These are phyloP conservation scores for Actinomortierella ambigua DNA, from an alignment of 371 early-diverging fungal genomes.

Conservation along the genomic window DNA sequence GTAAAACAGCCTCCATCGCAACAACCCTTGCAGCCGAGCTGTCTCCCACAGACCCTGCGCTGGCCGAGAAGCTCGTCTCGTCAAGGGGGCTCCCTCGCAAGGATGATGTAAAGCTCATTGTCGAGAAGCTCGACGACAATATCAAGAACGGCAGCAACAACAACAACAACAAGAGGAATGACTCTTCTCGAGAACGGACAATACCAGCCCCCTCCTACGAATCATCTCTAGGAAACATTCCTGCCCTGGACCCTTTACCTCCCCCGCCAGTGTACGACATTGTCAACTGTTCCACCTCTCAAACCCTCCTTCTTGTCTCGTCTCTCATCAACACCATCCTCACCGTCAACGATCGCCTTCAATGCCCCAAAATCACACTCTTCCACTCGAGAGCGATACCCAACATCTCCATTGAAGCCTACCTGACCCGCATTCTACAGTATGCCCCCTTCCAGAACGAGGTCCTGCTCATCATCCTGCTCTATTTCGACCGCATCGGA, in stretches of 20 bases:
- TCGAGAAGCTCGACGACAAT: no score
- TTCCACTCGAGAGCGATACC: constrained; percentile 89
- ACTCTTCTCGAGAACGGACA: no score
- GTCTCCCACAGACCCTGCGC: no score
- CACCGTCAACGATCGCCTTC: constrained; percentile 70
- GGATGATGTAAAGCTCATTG: no score
- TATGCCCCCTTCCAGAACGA: constrained; percentile 82
- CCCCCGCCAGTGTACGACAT: constrained; percentile 50
- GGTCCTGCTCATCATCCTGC: constrained; percentile 73
- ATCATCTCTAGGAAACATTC: constrained; percentile 36
- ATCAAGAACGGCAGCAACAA: no score
- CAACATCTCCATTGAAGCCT: constrained; percentile 67
- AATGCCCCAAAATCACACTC: constrained; percentile 58
- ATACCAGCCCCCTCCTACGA: constrained; percentile 28
- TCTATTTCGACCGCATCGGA: constrained; percentile 87
- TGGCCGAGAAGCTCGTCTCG: no score
- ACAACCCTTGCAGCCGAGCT: no score
- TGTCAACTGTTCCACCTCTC: constrained; percentile 48
- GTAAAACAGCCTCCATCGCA: no score
- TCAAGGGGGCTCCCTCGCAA: no score
- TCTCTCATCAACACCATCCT: constrained; percentile 59
- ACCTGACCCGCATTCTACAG: constrained; percentile 72
- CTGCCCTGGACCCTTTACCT: constrained; percentile 34
- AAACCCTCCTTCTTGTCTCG: constrained; percentile 54
- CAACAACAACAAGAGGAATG: no score